A percentile compares a stretch with the other conserved stretches of the same genome.
These are phyloP conservation scores for Barbarea vulgaris DNA, from an alignment of 345 rosid genomes.

Conservation along the genomic window DNA sequence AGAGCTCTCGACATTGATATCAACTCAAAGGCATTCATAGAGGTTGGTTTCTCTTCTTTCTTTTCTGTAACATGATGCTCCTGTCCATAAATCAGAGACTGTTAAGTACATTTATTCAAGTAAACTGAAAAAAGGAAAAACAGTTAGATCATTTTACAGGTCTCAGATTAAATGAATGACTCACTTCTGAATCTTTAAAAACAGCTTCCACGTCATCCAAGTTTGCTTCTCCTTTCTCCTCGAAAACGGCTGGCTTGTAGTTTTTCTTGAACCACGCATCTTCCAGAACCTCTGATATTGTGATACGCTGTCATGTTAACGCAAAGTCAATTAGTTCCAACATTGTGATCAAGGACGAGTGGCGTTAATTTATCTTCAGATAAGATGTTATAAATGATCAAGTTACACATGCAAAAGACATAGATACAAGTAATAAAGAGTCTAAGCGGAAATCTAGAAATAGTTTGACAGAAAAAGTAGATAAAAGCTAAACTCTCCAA, in stretches of 20 bases:
- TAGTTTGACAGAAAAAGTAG: not conserved
- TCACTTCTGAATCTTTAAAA: conserved; percentile 82
- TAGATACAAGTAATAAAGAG: not conserved
- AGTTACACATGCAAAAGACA: conserved; percentile 9
- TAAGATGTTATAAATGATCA: not conserved
- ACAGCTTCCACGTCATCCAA: conserved; percentile 94
- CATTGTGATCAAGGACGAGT: not conserved
- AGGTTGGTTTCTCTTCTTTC: conserved; percentile 82
- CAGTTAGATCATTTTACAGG: conserved; percentile 43
- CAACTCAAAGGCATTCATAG: conserved; percentile 97
- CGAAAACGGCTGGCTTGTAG: conserved; percentile 74
- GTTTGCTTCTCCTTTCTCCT: conserved; percentile 71
- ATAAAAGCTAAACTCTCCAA: not conserved
- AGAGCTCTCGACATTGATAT: conserved; percentile 93
- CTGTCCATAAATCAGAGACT: conserved; percentile 42
- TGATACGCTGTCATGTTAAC: conserved; percentile 68
- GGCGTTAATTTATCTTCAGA: not conserved
- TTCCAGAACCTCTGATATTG: conserved; percentile 72
- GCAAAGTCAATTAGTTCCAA: conserved; percentile 29
- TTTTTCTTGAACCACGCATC: conserved; percentile 87
- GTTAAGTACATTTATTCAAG: conserved; percentile 13
- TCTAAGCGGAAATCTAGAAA: not conserved
- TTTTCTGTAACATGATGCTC: conserved; percentile 89
- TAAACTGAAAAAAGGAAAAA: not conserved
- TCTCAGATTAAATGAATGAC: conserved; percentile 34